Evolutionary conservation across 768 basidiomycete genomes (phyloP).

Genomic region (Tylopilus cervinicoccineus): DNA sequence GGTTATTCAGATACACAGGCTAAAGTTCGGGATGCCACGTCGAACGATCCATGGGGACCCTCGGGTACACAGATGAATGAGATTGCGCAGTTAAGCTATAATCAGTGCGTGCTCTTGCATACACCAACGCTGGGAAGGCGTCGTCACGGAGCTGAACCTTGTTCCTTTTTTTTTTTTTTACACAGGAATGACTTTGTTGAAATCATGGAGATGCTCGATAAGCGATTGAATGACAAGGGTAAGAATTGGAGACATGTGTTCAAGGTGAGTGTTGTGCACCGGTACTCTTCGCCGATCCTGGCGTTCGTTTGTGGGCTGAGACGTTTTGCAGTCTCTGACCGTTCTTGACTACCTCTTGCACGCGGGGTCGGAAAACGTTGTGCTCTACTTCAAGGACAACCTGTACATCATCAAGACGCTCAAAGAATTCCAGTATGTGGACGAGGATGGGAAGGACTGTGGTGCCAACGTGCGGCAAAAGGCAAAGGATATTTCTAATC

Average conservation of each 20-base stretch:
- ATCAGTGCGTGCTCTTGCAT: slow-evolving; percentile 61
- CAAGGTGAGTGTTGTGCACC: slow-evolving; percentile 58
- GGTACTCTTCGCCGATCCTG: background rate
- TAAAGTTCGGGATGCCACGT: slow-evolving; percentile 94
- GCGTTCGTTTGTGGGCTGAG: slow-evolving; percentile 8
- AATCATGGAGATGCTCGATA: slow-evolving; percentile 99
- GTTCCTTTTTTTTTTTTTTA: background rate
- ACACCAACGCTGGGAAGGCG: background rate
- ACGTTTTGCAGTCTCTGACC: slow-evolving; percentile 64
- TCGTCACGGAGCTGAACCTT: no score
- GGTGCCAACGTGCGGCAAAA: slow-evolving; percentile 98
- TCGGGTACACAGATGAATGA: slow-evolving; percentile 99
- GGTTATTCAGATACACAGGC: slow-evolving; percentile 94
- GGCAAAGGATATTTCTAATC: slow-evolving; percentile 96
- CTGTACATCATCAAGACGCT: slow-evolving; percentile 97
- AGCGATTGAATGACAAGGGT: slow-evolving; percentile 96
- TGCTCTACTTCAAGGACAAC: slow-evolving; percentile 97
- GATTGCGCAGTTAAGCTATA: slow-evolving; percentile 93
- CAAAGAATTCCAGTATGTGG: slow-evolving; percentile 96
- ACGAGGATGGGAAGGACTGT: slow-evolving; percentile 95
- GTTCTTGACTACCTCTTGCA: slow-evolving; percentile 95
- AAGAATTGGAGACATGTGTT: slow-evolving; percentile 99
- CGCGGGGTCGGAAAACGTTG: slow-evolving; percentile 96
- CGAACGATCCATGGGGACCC: slow-evolving; percentile 98
- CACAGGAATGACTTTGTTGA: slow-evolving; percentile 91